phyloP scores from a whole-genome alignment of 1,284 basidiomycete species.

The Cutaneotrichosporon spelunceum region DNA sequence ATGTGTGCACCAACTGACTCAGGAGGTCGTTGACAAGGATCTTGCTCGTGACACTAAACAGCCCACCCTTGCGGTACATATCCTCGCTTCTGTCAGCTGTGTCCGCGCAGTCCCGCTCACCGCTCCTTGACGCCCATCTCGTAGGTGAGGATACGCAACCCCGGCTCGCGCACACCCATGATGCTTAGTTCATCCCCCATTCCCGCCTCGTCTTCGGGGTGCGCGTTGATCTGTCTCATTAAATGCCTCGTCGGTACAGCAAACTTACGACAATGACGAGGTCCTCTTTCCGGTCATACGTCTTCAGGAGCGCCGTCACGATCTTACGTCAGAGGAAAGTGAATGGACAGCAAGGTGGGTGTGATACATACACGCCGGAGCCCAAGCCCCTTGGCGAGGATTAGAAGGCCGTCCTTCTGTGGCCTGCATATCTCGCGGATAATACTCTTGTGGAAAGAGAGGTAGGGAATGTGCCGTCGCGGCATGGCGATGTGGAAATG shows the following conservation, averaged over 20 bases:
- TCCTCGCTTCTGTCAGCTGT: slow-evolving; percentile 60
- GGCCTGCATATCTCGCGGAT: slow-evolving; percentile 57
- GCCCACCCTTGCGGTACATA: slow-evolving; percentile 79
- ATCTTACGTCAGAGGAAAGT: slow-evolving; percentile 52
- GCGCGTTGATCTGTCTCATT: slow-evolving; percentile 62
- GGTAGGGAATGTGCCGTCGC: slow-evolving; percentile 49
- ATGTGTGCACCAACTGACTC: slow-evolving; percentile 48
- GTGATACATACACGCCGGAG: slow-evolving; percentile 59
- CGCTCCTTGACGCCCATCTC: slow-evolving; percentile 78
- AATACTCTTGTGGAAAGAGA: slow-evolving; percentile 52
- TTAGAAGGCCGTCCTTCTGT: slow-evolving; percentile 71
- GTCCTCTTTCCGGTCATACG: slow-evolving; percentile 83
- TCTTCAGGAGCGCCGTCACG: slow-evolving; percentile 79
- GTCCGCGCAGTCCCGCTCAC: slow-evolving; percentile 53
- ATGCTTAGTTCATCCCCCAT: slow-evolving; percentile 90
- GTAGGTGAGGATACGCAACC: slow-evolving; percentile 76
- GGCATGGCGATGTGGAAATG: background rate
- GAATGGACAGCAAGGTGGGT: background rate
- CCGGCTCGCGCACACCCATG: slow-evolving; percentile 83
- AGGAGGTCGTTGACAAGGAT: slow-evolving; percentile 96
- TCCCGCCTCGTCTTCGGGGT: slow-evolving; percentile 77
- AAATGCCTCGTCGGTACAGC: background rate
- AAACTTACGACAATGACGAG: slow-evolving; percentile 70
- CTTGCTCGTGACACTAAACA: slow-evolving; percentile 87
- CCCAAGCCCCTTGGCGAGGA: slow-evolving; percentile 83